Evolutionary conservation across 1,284 basidiomycete genomes (phyloP), one percentile per base, ranked within the genome.

Genomic region (Exobasidium rhododendri): DNA sequence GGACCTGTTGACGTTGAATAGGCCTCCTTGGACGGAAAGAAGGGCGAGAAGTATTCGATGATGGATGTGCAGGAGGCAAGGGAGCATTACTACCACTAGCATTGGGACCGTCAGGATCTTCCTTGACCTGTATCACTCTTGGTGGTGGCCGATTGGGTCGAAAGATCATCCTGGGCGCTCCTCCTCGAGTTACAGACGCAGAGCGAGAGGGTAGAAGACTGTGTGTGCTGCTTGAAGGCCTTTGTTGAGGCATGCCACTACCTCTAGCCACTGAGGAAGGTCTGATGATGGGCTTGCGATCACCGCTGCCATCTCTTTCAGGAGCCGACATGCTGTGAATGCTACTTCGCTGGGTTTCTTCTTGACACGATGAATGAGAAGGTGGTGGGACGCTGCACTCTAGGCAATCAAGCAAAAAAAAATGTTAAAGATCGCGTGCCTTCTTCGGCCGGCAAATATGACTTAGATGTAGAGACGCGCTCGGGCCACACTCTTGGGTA

Each of bases 1-100:
- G 70, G 2, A 92, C 7, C n/a, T 26, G 57, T 4, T 17, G 47
- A 26, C 47, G 47, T 40, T 40, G 35, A 7, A 40, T 7, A 20
- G 47, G 47, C 13, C 24, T 50, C 26, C 20, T 50, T 50, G 47
- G 47, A 10, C 35, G 35, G 17, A 17, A 17, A 40, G 35, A 10
- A 5, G 47, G 47, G 5, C 47, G 47, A 26, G 28, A 6, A 28
- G 47, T 3, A 50, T 26, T 26, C 28, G 14, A 26, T 24, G 47
- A 50, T 24, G 47, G 47, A 40, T 7, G 10, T 10, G 35, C 35
- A 40, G 35, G 17, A 40, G 35, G 17, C 7, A 40, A 17, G 22
- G 47, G n/a, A 10, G n/a, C 44, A 50, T 50, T 50, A 24, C 7
- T 6, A 6, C 46, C 46, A 45, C 44, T 10, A 24, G 47, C 47